These are phyloP conservation scores for Penicillium verrucosum DNA, from an alignment of 2,329 filamentous ascomycete genomes.

Conservation along the genomic window DNA sequence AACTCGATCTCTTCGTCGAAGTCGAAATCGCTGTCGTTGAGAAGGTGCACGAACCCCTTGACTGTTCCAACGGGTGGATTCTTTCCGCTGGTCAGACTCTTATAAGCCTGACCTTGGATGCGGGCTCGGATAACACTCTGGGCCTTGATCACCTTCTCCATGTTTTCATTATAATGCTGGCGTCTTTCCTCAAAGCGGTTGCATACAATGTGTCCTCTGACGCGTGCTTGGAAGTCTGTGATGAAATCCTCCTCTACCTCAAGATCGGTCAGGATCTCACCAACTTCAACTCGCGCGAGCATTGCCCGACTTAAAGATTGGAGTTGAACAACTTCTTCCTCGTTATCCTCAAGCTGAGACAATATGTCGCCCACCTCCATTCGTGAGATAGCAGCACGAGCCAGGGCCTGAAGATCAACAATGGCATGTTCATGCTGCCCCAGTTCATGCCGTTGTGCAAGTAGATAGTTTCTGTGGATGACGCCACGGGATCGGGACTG, in stretches of 20 bases:
- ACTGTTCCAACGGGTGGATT: constrained; percentile 95
- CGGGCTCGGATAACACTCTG: constrained; percentile 95
- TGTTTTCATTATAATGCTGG: constrained; percentile 88
- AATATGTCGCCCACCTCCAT: constrained; percentile 53
- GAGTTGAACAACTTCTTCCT: constrained; percentile 63
- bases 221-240: constrained; percentile 68
- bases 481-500: constrained; percentile 52
- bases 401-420: constrained; percentile 39
- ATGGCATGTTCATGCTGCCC: constrained; percentile 31
- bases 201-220: constrained; percentile 71
- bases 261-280: constrained; percentile 69
- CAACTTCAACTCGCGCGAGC: constrained; percentile 70
- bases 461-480: constrained; percentile 33
- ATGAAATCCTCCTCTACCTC: constrained; percentile 80
- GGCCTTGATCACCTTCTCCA: constrained; percentile 98
- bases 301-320: constrained; percentile 78
- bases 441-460: constrained; percentile 31
- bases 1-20: constrained; percentile 99
- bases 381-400: constrained; percentile 41
- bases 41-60: constrained; percentile 94
- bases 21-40: constrained; percentile 98
- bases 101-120: constrained; percentile 96
- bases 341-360: constrained; percentile 66
- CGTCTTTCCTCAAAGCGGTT: constrained; percentile 77
- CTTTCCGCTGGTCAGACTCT: constrained; percentile 91